Conservation (phyloP, 306 rosid genomes). For the Lupinus albus region DNA sequence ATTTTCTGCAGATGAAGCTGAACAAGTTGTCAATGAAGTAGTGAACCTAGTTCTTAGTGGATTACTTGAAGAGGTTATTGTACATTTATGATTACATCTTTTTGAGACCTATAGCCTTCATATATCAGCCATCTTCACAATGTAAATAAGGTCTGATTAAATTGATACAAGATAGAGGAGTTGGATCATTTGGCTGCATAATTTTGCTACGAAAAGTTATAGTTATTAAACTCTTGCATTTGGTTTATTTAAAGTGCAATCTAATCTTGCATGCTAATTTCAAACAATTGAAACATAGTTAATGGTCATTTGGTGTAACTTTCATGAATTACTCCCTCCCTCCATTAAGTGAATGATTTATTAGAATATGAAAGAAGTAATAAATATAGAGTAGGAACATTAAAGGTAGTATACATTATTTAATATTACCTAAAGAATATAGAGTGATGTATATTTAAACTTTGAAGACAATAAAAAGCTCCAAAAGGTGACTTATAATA, state of each 20-base stretch:
- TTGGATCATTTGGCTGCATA: slow-evolving; percentile 34
- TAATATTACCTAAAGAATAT: too few species aligned
- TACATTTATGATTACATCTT: slow-evolving; percentile 47
- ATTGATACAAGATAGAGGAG: slow-evolving; percentile 39
- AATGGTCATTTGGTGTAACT: too few species aligned
- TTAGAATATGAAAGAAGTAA: too few species aligned
- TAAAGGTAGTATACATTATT: too few species aligned
- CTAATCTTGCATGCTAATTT: too few species aligned
- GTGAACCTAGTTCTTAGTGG: slow-evolving; percentile 63
- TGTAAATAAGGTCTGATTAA: slow-evolving; percentile 34
- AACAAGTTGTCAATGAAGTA: slow-evolving; percentile 63
- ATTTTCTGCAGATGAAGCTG: slow-evolving; percentile 69
- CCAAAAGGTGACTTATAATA: too few species aligned
- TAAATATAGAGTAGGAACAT: too few species aligned
- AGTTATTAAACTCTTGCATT: slow-evolving; percentile 4
- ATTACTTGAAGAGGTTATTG: slow-evolving; percentile 70
- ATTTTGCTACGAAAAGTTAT: slow-evolving; percentile 25
- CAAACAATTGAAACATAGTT: too few species aligned
- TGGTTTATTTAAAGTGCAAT: slow-evolving; percentile 12
- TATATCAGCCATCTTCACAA: slow-evolving; percentile 38
- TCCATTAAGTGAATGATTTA: too few species aligned
- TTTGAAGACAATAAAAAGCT: too few species aligned
- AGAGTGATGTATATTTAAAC: too few species aligned
- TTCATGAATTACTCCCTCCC: too few species aligned
- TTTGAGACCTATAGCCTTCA: slow-evolving; percentile 30